Evolutionary conservation across 177 flowering plant genomes (phyloP).

Genomic region (Vitis hybrid): DNA sequence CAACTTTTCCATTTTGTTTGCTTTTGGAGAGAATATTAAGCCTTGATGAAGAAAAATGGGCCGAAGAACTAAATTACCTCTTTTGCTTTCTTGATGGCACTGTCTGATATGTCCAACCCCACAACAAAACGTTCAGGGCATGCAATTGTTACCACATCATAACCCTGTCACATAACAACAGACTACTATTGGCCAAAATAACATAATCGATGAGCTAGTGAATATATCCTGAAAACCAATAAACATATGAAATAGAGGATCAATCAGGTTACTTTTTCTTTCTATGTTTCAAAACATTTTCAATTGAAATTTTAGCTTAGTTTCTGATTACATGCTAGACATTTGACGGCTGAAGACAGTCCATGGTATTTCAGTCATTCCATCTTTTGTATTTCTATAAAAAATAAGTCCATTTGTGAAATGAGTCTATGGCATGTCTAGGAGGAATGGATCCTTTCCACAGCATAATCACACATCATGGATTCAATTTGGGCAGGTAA

Average conservation of each 20-base stretch:
- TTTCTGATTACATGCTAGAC: too few species aligned
- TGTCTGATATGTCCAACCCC: conserved; percentile 77
- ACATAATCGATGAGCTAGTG: neutral
- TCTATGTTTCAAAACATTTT: neutral
- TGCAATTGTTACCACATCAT: conserved; percentile 83
- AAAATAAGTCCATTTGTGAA: too few species aligned
- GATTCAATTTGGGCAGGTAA: too few species aligned
- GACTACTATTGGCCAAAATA: conserved; percentile 1
- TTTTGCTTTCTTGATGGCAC: conserved; percentile 52
- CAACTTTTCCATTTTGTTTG: neutral
- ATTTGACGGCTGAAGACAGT: too few species aligned
- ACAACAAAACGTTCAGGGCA: conserved; percentile 71
- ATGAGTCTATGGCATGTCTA: too few species aligned
- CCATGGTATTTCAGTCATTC: too few species aligned
- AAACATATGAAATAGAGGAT: neutral
- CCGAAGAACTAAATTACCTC: conserved; percentile 41
- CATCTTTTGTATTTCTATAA: too few species aligned
- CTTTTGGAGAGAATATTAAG: neutral
- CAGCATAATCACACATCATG: too few species aligned
- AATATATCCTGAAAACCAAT: neutral
- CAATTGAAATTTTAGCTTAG: neutral
- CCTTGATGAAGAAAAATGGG: neutral
- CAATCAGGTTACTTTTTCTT: neutral
- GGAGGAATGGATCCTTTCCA: too few species aligned
- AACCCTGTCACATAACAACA: conserved; percentile 47